Percentiles rank a stretch among this genome's conserved stretches.
Evolutionary conservation across 208 protist genomes (phyloP).

Genomic region (Crithidia acanthocephali): DNA sequence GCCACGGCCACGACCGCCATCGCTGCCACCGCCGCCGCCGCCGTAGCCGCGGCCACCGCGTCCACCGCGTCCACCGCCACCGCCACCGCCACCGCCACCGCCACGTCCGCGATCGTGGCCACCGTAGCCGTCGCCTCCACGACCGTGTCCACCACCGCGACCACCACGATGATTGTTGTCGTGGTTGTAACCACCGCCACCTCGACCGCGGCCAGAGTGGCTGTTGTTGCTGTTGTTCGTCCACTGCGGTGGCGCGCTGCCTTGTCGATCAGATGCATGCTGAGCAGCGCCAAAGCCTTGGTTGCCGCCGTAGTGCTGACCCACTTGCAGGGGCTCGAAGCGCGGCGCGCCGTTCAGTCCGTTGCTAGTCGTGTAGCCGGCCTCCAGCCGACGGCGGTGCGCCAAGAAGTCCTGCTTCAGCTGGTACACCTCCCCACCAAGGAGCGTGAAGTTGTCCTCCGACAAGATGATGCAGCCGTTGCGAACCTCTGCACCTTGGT

Average conservation of each 20-base stretch:
- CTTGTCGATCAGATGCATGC: not conserved
- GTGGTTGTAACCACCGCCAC: slow-evolving; percentile 12
- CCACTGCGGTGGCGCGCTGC: not conserved
- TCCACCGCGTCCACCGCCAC: slow-evolving; percentile 19
- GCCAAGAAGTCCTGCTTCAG: slow-evolving; percentile 75
- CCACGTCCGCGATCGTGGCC: slow-evolving; percentile 3
- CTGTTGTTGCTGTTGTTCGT: not conserved
- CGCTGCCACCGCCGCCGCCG: slow-evolving; percentile 11
- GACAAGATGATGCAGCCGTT: slow-evolving; percentile 80
- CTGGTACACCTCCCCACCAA: slow-evolving; percentile 77
- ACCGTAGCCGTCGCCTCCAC: slow-evolving; percentile 14
- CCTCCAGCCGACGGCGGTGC: slow-evolving; percentile 49
- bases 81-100: slow-evolving; percentile 14
- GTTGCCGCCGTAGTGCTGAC: slow-evolving; percentile 31
- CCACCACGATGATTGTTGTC: not conserved
- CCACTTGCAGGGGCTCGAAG: slow-evolving; percentile 70
- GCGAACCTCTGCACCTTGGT: slow-evolving; percentile 62
- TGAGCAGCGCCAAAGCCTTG: not conserved
- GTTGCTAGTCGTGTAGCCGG: slow-evolving; percentile 50
- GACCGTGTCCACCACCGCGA: slow-evolving; percentile 5
- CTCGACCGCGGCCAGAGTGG: not conserved
- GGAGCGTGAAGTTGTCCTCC: slow-evolving; percentile 52
- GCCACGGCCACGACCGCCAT: slow-evolving; percentile 15
- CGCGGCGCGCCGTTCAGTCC: slow-evolving; percentile 69
- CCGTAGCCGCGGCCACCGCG: slow-evolving; percentile 18